Percentiles rank a stretch among this genome's conserved stretches.
phyloP scores from a whole-genome alignment of 192 early-diverging fungal species.

The Coemansia sp. region DNA sequence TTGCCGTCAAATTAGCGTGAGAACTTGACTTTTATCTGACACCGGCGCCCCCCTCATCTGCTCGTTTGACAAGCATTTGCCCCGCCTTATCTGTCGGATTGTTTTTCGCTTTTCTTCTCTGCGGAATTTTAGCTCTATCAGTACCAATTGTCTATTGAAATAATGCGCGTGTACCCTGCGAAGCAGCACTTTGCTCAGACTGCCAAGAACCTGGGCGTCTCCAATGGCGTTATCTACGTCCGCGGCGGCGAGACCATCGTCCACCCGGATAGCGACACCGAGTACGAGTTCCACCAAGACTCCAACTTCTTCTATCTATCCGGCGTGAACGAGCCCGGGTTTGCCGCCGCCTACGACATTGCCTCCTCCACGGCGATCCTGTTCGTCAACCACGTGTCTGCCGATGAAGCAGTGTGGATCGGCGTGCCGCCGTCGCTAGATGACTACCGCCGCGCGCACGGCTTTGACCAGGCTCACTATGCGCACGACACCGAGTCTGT shows the following conservation, averaged over 20 bases:
- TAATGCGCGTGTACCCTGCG: constrained; percentile 53
- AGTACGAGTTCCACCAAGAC: constrained; percentile 82
- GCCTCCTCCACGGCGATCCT: constrained; percentile 55
- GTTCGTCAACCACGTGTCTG: constrained; percentile 61
- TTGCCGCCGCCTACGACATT: constrained; percentile 67
- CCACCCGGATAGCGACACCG: constrained; percentile 71
- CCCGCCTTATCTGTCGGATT: background rate
- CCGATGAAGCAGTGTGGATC: constrained; percentile 77
- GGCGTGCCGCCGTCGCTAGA: constrained; percentile 60
- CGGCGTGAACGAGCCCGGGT: constrained; percentile 71
- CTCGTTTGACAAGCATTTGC: background rate
- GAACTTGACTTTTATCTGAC: background rate
- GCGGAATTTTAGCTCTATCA: background rate
- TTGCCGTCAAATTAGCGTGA: background rate
- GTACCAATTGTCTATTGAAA: background rate
- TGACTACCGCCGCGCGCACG: constrained; percentile 56
- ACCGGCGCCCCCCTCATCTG: background rate
- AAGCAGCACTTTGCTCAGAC: constrained; percentile 60
- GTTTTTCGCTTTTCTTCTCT: background rate
- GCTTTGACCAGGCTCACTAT: constrained; percentile 67
- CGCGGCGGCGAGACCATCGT: constrained; percentile 54
- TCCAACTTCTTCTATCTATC: constrained; percentile 84
- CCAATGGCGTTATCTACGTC: constrained; percentile 58
- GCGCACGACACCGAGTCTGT: constrained; percentile 52
- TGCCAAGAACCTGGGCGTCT: constrained; percentile 55